phyloP scores from a whole-genome alignment of 2,329 filamentous ascomycete genomes.

The Penicillium griseofulvum region DNA sequence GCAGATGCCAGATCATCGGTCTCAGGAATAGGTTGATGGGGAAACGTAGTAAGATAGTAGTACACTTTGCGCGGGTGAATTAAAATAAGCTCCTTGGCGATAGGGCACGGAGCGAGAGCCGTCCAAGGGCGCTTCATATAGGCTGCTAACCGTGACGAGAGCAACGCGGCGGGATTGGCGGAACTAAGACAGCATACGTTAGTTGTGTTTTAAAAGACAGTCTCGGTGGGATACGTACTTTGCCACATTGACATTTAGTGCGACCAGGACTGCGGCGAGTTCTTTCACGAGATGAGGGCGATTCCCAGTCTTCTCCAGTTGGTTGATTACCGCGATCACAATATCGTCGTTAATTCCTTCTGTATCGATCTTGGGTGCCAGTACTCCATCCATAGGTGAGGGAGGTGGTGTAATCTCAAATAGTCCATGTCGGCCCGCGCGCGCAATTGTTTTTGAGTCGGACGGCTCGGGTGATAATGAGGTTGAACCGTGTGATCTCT shows the following conservation, averaged over 20 bases:
- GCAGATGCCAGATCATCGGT: constrained; percentile 52
- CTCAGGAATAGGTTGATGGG: constrained; percentile 76
- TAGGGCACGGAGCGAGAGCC: constrained; percentile 73
- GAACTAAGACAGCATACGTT: constrained; percentile 59
- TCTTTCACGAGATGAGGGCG: constrained; percentile 93
- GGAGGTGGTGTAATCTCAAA: constrained; percentile 76
- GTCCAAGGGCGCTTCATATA: constrained; percentile 89
- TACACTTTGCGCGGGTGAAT: constrained; percentile 93
- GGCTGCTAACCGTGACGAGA: constrained; percentile 84
- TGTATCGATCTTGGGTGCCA: constrained; percentile 65
- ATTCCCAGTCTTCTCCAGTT: constrained; percentile 86
- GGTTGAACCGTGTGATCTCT: constrained; percentile 67
- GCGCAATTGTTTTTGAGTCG: constrained; percentile 25
- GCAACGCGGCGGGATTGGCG: constrained; percentile 90
- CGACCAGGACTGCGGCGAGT: constrained; percentile 74
- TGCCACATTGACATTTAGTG: constrained; percentile 77
- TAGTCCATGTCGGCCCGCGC: constrained; percentile 47
- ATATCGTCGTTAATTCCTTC: constrained; percentile 92
- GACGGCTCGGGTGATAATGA: constrained; percentile 43
- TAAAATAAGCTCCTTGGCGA: constrained; percentile 88
- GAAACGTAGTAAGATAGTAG: constrained; percentile 89
- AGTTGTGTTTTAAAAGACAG: constrained; percentile 13
- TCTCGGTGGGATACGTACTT: constrained; percentile 63
- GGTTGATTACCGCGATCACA: constrained; percentile 82
- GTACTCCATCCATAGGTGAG: constrained; percentile 59